phyloP scores from a whole-genome alignment of 495 filamentous ascomycete genomes.

The Penicillium bialowiezense region DNA sequence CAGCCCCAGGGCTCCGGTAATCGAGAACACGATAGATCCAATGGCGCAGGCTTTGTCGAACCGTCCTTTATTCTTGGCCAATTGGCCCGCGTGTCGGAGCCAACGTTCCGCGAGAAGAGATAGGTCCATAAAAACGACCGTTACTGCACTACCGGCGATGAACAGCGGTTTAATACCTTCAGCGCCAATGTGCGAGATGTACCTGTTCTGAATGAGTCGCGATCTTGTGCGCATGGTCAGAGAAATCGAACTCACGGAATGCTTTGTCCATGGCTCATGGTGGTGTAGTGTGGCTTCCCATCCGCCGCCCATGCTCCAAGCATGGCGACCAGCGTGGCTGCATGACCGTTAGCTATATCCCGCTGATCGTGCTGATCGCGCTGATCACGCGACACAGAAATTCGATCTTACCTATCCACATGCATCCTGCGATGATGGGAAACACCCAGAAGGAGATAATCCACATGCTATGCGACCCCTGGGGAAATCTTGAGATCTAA shows the following conservation, averaged over 20 bases:
- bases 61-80: conserved; percentile 58
- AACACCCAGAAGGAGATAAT: conserved; percentile 58
- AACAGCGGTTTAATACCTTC: conserved; percentile 72
- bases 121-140: conserved; percentile 74
- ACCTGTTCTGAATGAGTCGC: conserved; percentile 10
- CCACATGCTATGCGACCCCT: conserved; percentile 17
- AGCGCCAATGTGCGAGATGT: conserved; percentile 72
- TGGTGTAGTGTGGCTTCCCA: conserved; percentile 54
- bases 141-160: conserved; percentile 66
- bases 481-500: background rate
- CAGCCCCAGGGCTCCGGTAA: conserved; percentile 67
- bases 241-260: conserved; percentile 56
- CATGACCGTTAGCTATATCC: background rate
- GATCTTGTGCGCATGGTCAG: too few species aligned
- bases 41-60: conserved; percentile 61
- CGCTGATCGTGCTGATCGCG: background rate
- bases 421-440: conserved; percentile 63
- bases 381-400: background rate
- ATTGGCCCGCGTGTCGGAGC: conserved; percentile 64
- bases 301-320: conserved; percentile 60
- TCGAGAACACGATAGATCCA: conserved; percentile 61
- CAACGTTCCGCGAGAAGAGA: conserved; percentile 69
- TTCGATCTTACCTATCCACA: conserved; percentile 59
- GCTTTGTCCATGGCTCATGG: conserved; percentile 52
- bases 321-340: conserved; percentile 58